A percentile compares a stretch with the other conserved stretches of the same genome.
Evolutionary conservation across 192 early-diverging fungal species (phyloP).

Genomic region (Backusella tarrabulga): DNA sequence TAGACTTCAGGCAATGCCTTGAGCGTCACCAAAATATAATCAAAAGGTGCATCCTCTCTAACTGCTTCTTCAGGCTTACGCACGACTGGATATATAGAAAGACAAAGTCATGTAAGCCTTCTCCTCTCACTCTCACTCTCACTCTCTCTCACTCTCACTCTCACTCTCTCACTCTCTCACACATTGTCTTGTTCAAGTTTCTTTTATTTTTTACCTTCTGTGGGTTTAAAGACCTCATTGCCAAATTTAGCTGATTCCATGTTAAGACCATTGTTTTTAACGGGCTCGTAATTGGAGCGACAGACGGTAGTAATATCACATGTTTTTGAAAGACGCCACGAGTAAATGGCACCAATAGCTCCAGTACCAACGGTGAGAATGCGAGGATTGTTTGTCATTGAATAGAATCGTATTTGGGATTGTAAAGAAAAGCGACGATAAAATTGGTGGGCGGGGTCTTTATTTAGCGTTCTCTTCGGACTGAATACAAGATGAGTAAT

Average conservation of each 20-base stretch:
- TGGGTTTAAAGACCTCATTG: conserved; percentile 51
- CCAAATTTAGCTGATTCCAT: conserved; percentile 59
- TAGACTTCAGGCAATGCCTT: conserved; percentile 66
- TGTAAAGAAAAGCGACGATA: background rate
- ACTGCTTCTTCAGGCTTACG: conserved; percentile 44
- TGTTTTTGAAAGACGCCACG: conserved; percentile 59
- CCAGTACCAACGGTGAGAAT: conserved; percentile 58
- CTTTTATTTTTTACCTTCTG: conserved; percentile 34
- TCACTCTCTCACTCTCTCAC: no score
- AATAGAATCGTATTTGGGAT: background rate
- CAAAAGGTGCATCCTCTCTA: conserved; percentile 39
- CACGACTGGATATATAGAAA: conserved; percentile 32
- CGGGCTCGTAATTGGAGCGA: conserved; percentile 63
- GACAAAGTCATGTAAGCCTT: background rate
- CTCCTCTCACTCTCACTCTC: background rate
- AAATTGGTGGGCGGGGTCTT: background rate
- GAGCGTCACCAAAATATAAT: conserved; percentile 62
- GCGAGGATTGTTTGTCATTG: background rate
- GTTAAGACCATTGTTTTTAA: conserved; percentile 50
- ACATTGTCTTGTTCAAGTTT: background rate
- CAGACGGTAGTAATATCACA: conserved; percentile 61
- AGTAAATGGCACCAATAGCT: conserved; percentile 64
- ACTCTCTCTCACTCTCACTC: background rate
- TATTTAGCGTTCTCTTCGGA: background rate
- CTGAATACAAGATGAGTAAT: conserved; percentile 1